Percentiles rank a stretch among this genome's conserved stretches.
phyloP scores from a whole-genome alignment of 1,284 basidiomycete genomes.

The Microbotryum saponariae region DNA sequence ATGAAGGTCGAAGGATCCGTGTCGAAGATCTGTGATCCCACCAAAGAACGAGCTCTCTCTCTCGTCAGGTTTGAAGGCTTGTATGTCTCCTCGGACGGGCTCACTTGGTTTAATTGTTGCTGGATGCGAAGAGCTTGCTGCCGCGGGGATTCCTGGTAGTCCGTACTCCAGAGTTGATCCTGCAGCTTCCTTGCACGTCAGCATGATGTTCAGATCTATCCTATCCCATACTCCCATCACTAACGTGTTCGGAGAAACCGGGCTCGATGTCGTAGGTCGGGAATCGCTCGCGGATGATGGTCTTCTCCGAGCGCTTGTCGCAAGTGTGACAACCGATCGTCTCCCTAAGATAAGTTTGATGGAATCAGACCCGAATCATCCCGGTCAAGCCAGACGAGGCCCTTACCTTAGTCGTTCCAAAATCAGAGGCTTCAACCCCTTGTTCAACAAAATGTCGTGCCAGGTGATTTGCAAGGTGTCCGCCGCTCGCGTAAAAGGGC shows the following conservation, averaged over 20 bases:
- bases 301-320: slow-evolving; percentile 52
- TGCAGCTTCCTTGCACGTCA: not conserved
- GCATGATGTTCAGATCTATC: not conserved
- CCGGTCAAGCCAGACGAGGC: not conserved
- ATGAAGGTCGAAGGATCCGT: slow-evolving; percentile 40
- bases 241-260: slow-evolving; percentile 55
- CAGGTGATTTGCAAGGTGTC: slow-evolving; percentile 62
- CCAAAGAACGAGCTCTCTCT: not conserved
- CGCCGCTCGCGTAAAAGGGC: slow-evolving; percentile 64
- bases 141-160: slow-evolving; percentile 56
- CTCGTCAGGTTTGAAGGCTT: not conserved
- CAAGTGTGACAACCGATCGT: slow-evolving; percentile 64
- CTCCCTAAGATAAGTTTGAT: slow-evolving; percentile 45
- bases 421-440: slow-evolving; percentile 42
- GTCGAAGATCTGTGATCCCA: slow-evolving; percentile 35
- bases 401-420: slow-evolving; percentile 43
- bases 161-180: slow-evolving; percentile 43
- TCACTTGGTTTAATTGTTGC: slow-evolving; percentile 51
- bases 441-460: slow-evolving; percentile 42
- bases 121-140: slow-evolving; percentile 54
- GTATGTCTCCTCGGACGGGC: not conserved
- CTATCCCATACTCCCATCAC: not conserved
- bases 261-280: slow-evolving; percentile 58
- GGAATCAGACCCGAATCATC: not conserved
- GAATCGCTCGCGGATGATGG: slow-evolving; percentile 53